Evolutionary conservation across 805 yeast species (phyloP), one percentile per base, ranked within the genome.

Genomic region (Candida ipomoeae): DNA sequence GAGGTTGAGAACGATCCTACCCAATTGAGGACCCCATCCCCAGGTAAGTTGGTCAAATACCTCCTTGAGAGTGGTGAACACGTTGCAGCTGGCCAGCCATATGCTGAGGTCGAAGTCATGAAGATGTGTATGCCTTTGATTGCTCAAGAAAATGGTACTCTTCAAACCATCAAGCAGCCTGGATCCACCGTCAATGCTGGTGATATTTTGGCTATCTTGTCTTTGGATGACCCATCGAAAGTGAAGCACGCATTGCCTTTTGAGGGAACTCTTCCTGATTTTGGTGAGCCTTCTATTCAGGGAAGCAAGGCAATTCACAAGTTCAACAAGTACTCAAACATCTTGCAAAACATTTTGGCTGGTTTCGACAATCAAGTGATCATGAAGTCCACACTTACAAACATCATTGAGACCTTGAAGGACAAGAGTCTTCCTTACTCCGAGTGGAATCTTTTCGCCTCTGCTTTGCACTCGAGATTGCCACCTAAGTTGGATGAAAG

Each of bases 101-200:
- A 82, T 64, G 99, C 99, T 39, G 99, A 94, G 74, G 97, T 94
- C 51, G 99, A 94, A 74, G 99, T 94, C 59, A 94, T 94, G 99
- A 94, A 94, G 73, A 94, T 94, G 99, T 90, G 91, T 71, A 94
- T 94, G 97, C 97, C 99, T 46, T 79, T 94, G 62, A 75, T 91
- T 63, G 92, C 97, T 18, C 89, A 84, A 69, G 99, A 92, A 69
- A 86, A 87, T 62, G 99, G 99, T 79, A 77, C 80, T 51, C 88
- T 91, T 48, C 97, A 92, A 74, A 75, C 90, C 40, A 83, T 94
- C 66, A 92, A 94, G 71, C 99, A 94, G 74, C 98, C 99, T 8
- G 99, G 99, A 48, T 86, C 98, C n/a, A 89, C 96, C 26, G 86
- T 94, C 52, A 82, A 82, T 60, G 97, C 97, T 44, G 99, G 99